Conservation (phyloP, 352 stramenopile genomes). For the Pythium volutum region DNA sequence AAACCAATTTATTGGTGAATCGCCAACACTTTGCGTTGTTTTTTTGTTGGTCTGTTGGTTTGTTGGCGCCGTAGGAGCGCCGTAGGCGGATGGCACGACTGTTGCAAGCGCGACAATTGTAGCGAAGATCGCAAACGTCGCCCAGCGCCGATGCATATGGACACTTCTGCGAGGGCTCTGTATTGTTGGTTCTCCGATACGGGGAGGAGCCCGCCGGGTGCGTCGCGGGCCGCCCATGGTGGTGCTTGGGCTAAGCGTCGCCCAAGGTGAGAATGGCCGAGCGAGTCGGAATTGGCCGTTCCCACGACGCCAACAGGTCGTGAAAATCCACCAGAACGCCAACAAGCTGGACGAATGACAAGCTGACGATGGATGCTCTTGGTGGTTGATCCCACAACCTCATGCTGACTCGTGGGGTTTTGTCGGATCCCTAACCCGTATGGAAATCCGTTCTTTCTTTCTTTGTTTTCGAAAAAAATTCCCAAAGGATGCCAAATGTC, state of each 20-base stretch:
- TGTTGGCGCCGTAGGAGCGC: not conserved
- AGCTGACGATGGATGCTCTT: slow-evolving; percentile 10
- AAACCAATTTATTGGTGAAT: not conserved
- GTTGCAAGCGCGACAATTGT: not conserved
- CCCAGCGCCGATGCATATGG: not conserved
- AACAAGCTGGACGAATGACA: slow-evolving; percentile 7
- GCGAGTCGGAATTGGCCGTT: not conserved
- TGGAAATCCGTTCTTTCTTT: slow-evolving; percentile 2
- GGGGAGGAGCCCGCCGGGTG: not conserved
- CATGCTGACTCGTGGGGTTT: slow-evolving; percentile 5
- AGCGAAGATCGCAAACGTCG: not conserved
- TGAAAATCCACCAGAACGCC: slow-evolving; percentile 3
- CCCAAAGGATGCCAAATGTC: not conserved
- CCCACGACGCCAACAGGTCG: not conserved
- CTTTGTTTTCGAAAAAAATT: not conserved
- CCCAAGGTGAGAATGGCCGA: not conserved
- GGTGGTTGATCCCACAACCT: not conserved
- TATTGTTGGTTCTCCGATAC: not conserved
- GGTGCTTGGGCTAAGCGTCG: not conserved
- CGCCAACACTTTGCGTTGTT: not conserved
- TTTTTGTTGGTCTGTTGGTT: not conserved
- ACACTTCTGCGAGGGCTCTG: not conserved
- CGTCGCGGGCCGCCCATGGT: not conserved
- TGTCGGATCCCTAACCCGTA: slow-evolving; percentile 6
- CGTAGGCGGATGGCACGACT: not conserved